Conservation (phyloP, 371 early-diverging fungal genomes). For the Mortierella polycephala region DNA sequence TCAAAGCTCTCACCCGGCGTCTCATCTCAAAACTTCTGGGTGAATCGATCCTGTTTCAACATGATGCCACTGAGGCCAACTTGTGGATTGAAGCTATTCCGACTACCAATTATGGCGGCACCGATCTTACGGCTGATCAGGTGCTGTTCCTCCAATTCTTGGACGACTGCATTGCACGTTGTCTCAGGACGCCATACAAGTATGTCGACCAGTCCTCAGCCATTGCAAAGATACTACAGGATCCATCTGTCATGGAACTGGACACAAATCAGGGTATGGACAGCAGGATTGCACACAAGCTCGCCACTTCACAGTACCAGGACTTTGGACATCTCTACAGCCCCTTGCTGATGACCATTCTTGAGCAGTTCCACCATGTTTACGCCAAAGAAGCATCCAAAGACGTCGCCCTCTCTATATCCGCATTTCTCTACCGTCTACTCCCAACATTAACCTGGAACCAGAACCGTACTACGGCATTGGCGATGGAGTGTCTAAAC, state of each 20-base stretch:
- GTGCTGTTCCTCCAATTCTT: slow-evolving; percentile 66
- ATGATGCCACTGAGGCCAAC: slow-evolving; percentile 67
- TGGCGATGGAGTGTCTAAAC: slow-evolving; percentile 22
- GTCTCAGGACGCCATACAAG: slow-evolving; percentile 68
- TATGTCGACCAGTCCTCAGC: slow-evolving; percentile 67
- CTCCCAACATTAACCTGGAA: slow-evolving; percentile 53
- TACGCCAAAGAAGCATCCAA: slow-evolving; percentile 55
- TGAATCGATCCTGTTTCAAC: slow-evolving; percentile 73
- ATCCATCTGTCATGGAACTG: slow-evolving; percentile 10
- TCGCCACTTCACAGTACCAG: slow-evolving; percentile 34
- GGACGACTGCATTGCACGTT: slow-evolving; percentile 71
- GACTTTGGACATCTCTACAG: slow-evolving; percentile 62
- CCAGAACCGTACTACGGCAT: slow-evolving; percentile 39
- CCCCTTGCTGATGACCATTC: slow-evolving; percentile 63
- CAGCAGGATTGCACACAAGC: slow-evolving; percentile 15
- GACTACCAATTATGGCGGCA: slow-evolving; percentile 30
- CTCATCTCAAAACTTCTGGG: slow-evolving; percentile 63
- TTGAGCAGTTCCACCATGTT: slow-evolving; percentile 63
- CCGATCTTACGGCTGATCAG: slow-evolving; percentile 55
- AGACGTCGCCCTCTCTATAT: slow-evolving; percentile 30
- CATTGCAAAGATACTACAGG: slow-evolving; percentile 50
- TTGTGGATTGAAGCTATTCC: slow-evolving; percentile 75
- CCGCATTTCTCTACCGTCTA: slow-evolving; percentile 56
- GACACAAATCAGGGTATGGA: slow-evolving; percentile 7
- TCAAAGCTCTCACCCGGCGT: slow-evolving; percentile 61